Evolutionary conservation across 2,329 filamentous ascomycete genomes (phyloP).

Genomic region (Balansia obtecta): DNA sequence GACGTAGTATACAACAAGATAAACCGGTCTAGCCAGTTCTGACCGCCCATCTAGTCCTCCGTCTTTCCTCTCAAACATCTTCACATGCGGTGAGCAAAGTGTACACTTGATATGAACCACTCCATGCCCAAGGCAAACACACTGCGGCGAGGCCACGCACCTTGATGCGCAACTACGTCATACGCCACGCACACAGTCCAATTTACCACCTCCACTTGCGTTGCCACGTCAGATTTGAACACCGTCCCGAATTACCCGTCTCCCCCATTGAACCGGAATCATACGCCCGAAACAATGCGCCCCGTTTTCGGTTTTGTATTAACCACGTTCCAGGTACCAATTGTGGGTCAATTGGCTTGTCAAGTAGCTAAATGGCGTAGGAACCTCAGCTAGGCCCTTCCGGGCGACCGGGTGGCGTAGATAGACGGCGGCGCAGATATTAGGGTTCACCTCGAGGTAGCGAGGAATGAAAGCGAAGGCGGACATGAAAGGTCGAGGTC

Average conservation of each 20-base stretch:
- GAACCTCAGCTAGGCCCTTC: slow-evolving; percentile 68
- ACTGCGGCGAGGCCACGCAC: background rate
- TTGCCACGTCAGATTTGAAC: background rate
- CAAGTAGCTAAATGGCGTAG: slow-evolving; percentile 62
- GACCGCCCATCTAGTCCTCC: background rate
- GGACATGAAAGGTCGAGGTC: slow-evolving; percentile 72
- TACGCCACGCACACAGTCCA: background rate
- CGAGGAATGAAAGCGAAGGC: slow-evolving; percentile 90
- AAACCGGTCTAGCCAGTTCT: background rate
- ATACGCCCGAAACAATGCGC: background rate
- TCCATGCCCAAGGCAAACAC: background rate
- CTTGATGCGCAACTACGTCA: background rate
- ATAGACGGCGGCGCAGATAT: slow-evolving; percentile 91
- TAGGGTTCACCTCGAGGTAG: slow-evolving; percentile 96
- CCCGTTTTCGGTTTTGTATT: slow-evolving; percentile 13
- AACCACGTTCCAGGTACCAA: slow-evolving; percentile 84
- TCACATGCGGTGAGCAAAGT: background rate
- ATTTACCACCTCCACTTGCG: background rate
- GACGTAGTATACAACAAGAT: background rate
- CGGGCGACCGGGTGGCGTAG: slow-evolving; percentile 85
- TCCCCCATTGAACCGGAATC: background rate
- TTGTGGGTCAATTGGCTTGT: slow-evolving; percentile 77
- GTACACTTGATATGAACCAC: background rate
- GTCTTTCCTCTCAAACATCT: background rate
- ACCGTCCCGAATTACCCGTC: background rate